A percentile compares a stretch with the other conserved stretches of the same genome.
These are phyloP conservation scores for Pseudopithomyces maydicus DNA, from an alignment of 2,329 filamentous ascomycete genomes.

Conservation along the genomic window DNA sequence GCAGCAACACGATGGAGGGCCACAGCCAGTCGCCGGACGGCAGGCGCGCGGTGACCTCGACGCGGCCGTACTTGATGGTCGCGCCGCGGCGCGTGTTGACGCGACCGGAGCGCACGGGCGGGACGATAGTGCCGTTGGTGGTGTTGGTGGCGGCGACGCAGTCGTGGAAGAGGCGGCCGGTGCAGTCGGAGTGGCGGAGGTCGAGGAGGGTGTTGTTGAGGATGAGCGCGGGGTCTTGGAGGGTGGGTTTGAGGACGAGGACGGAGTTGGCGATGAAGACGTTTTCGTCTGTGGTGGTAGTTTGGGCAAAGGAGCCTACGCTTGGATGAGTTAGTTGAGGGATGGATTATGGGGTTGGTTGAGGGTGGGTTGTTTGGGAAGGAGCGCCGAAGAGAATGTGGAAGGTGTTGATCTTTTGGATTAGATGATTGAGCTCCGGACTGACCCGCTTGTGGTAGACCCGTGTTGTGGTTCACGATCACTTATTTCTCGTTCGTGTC, in stretches of 20 bases:
- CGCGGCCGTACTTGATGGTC: slow-evolving; percentile 77
- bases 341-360: not conserved
- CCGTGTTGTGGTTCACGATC: not conserved
- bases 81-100: slow-evolving; percentile 75
- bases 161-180: slow-evolving; percentile 61
- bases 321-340: slow-evolving; percentile 49
- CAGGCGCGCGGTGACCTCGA: slow-evolving; percentile 79
- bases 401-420: not conserved
- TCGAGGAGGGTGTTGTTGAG: slow-evolving; percentile 71
- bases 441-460: not conserved
- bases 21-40: slow-evolving; percentile 84
- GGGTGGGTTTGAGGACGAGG: slow-evolving; percentile 76
- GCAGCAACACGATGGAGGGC: slow-evolving; percentile 93
- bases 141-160: slow-evolving; percentile 77
- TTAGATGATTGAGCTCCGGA: not conserved
- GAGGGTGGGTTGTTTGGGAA: not conserved
- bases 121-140: slow-evolving; percentile 77
- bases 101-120: slow-evolving; percentile 77
- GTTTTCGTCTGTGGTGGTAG: slow-evolving; percentile 74
- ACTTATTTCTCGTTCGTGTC: not conserved
- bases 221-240: slow-evolving; percentile 71
- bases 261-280: slow-evolving; percentile 69
- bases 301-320: slow-evolving; percentile 81
- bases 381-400: not conserved
- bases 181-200: slow-evolving; percentile 70